Conservation (phyloP, 1,284 basidiomycete species). For the Cryptococcus sp. region DNA sequence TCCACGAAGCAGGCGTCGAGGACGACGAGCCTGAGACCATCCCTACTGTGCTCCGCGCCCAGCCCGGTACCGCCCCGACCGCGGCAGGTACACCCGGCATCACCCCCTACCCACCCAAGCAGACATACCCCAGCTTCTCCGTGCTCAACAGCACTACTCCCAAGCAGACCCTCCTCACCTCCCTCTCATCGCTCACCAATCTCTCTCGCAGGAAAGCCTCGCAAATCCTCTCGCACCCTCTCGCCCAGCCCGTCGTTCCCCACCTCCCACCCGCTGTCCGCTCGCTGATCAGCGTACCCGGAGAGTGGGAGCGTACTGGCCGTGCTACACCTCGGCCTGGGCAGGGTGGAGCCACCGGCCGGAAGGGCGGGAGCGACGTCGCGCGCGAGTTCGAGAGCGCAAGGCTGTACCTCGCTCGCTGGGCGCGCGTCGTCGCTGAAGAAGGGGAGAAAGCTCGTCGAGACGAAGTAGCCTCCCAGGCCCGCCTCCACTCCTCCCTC, state of each 20-base stretch:
- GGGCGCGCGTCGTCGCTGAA: slow-evolving; percentile 90
- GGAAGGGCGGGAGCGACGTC: slow-evolving; percentile 50
- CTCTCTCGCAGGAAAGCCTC: slow-evolving; percentile 85
- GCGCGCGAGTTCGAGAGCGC: slow-evolving; percentile 86
- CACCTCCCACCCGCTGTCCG: slow-evolving; percentile 87
- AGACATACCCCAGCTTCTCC: slow-evolving; percentile 49
- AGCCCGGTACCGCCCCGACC: neutral
- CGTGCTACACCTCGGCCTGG: slow-evolving; percentile 37
- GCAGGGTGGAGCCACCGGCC: neutral
- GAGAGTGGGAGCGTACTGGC: slow-evolving; percentile 66
- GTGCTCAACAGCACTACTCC: slow-evolving; percentile 28
- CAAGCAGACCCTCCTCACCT: slow-evolving; percentile 58
- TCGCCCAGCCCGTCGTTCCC: slow-evolving; percentile 89
- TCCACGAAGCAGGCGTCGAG: slow-evolving; percentile 57
- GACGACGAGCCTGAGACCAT: slow-evolving; percentile 16
- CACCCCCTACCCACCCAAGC: slow-evolving; percentile 54
- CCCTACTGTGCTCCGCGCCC: slow-evolving; percentile 12
- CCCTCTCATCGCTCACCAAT: slow-evolving; percentile 82
- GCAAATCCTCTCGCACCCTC: slow-evolving; percentile 85
- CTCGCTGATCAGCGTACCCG: slow-evolving; percentile 71
- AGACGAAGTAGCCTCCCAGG: slow-evolving; percentile 57
- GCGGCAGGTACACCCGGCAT: slow-evolving; percentile 38
- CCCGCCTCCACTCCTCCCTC: slow-evolving; percentile 19
- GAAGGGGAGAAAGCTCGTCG: slow-evolving; percentile 83
- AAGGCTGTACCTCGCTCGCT: slow-evolving; percentile 89